Base-by-base conservation (phyloP, 257 asterid genomes). In the Solanum virginianum region DNA sequence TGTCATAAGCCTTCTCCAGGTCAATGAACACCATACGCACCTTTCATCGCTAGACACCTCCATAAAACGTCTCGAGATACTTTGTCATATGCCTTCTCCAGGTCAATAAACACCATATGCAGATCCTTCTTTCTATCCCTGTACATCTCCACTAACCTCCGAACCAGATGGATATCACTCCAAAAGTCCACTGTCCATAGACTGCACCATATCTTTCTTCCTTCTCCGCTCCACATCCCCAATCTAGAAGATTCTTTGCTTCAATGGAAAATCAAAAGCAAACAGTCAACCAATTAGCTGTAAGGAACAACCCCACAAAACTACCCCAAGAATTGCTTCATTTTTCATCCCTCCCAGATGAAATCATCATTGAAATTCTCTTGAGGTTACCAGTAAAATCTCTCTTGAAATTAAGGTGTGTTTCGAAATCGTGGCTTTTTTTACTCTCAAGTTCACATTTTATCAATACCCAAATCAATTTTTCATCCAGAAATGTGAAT, bases 361-460 rank as follows among this genome's bases (percentile, higher is more conserved):
- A 93, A 72, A 51, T 92, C 80, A 88, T 90, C 39, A 24, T 72
- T n/a, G 94, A 91, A 56, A 89, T 94, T 55, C 92, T 92, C 65
- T 15, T 84, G 29, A 87, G 92, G 85, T 90, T 92, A 43, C 93
- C 96, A 0, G 92, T 88, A 6, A 86, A 79, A 88, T 86, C 93
- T 63, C 86, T 94, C 83, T 17, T 83, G 84, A 92, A 47, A 85
- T 89, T 90, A 88, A 90, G 63, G 83, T 91, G 90, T 83, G 93
- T 92, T 82, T 90, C 91, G 82, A 94, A 84, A 84, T 87, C 89
- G 59, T 94, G 97, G 96, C 77, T 51, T 45, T 81, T 85, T 74
- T 8, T 90, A 70, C 86, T 94, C 32, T 90, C 92, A 83, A 85
- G 88, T 89, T 72, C 65, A 16, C 83, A 60, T 10, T 92, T 94